phyloP scores from a whole-genome alignment of 2,329 filamentous ascomycete species.

The Elsinoe ampelina region DNA sequence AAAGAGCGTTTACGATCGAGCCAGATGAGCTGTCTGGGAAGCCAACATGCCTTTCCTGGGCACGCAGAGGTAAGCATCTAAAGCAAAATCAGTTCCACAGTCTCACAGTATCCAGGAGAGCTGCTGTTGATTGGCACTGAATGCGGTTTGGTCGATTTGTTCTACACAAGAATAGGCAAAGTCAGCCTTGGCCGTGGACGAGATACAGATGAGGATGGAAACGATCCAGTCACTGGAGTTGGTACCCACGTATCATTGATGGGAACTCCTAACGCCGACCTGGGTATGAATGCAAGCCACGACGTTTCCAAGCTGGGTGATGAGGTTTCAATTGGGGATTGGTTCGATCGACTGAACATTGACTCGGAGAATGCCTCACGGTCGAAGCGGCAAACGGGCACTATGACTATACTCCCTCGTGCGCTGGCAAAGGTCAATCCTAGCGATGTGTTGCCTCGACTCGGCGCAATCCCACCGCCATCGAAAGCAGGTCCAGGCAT shows the following conservation, averaged over 20 bases:
- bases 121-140: conserved; percentile 10
- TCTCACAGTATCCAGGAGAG: neutral
- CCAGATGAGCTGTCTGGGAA: conserved; percentile 4
- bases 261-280: too few relatives aligned
- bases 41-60: conserved; percentile 4
- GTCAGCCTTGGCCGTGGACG: neutral
- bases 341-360: conserved; percentile 20
- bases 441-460: conserved; percentile 64
- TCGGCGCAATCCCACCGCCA: conserved; percentile 37
- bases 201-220: neutral
- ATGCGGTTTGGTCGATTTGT: neutral
- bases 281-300: too few relatives aligned
- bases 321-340: conserved; percentile 19
- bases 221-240: neutral
- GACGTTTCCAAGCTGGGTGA: conserved; percentile 15
- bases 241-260: neutral
- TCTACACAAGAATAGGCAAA: neutral
- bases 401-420: neutral
- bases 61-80: neutral
- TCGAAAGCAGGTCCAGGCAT: conserved; percentile 16
- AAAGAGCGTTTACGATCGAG: conserved; percentile 52
- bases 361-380: neutral
- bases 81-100: too few relatives aligned
- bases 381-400: neutral
- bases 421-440: conserved; percentile 61